Percentiles rank a stretch among this genome's conserved stretches.
These are phyloP conservation scores for Pseudogymnoascus sp. DNA, from an alignment of 2,329 filamentous ascomycete species.

Conservation along the genomic window DNA sequence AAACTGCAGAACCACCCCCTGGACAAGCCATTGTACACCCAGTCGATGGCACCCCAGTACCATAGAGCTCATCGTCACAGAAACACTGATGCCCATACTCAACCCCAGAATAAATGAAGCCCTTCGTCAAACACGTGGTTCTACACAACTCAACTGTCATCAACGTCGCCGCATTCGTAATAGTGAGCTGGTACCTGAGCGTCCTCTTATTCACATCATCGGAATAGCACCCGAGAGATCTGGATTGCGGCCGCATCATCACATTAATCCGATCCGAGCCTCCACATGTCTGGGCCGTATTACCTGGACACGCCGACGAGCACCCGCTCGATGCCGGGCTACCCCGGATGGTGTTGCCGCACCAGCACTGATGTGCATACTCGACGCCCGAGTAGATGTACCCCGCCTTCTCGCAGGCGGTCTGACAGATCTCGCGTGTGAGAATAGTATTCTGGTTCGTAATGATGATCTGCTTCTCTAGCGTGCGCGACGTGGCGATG, in stretches of 20 bases:
- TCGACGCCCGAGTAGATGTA: slow-evolving; percentile 7
- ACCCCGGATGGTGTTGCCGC: not conserved
- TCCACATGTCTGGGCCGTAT: not conserved
- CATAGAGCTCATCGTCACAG: slow-evolving; percentile 6
- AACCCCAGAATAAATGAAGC: slow-evolving; percentile 1
- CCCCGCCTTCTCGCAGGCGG: not conserved
- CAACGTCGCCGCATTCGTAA: not conserved
- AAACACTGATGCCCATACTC: not conserved
- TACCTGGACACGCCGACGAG: not conserved
- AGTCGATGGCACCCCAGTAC: not conserved
- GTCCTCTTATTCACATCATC: slow-evolving; percentile 1
- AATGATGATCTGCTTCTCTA: not conserved
- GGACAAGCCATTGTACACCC: slow-evolving; percentile 3
- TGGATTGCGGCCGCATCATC: not conserved
- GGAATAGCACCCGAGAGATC: not conserved
- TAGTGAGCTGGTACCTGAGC: not conserved
- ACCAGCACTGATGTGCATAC: slow-evolving; percentile 4
- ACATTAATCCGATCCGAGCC: slow-evolving; percentile 1
- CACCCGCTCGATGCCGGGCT: not conserved
- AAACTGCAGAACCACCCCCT: not conserved
- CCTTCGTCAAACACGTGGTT: not conserved
- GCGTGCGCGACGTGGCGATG: not conserved
- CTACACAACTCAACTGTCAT: slow-evolving; percentile 13
- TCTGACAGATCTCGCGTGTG: not conserved
- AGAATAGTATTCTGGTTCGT: slow-evolving; percentile 3